Evolutionary conservation across 768 basidiomycete species (phyloP).

Genomic region (Solioccasus polychromus): DNA sequence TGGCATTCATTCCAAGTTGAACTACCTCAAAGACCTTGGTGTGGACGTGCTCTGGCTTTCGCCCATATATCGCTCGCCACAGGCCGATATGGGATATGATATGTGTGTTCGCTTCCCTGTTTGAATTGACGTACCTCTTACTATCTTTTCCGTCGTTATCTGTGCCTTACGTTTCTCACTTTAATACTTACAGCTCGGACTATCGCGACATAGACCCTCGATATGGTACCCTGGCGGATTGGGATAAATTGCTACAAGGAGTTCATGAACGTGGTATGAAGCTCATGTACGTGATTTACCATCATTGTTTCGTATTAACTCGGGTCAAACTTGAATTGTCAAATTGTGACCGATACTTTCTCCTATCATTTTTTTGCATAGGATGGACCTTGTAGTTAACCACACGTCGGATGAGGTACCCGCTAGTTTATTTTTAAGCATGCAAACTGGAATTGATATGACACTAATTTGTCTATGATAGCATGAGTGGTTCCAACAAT

Average conservation of each 20-base stretch:
- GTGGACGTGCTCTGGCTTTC: slow-evolving; percentile 65
- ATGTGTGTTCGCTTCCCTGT: slow-evolving; percentile 40
- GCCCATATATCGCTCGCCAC: slow-evolving; percentile 60
- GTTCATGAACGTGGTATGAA: slow-evolving; percentile 67
- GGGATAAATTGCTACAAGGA: slow-evolving; percentile 51
- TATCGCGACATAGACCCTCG: slow-evolving; percentile 61
- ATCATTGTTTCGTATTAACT: too few relatives aligned
- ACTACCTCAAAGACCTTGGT: slow-evolving; percentile 67
- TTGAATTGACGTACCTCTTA: background rate
- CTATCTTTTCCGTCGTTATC: background rate
- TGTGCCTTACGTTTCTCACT: slow-evolving; percentile 3
- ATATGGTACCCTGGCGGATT: slow-evolving; percentile 63
- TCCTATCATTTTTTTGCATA: slow-evolving; percentile 30
- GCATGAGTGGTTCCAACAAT: slow-evolving; percentile 72
- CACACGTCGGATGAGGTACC: slow-evolving; percentile 65
- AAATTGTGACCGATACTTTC: too few relatives aligned
- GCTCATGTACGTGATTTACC: slow-evolving; percentile 51
- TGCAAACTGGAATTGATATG: too few relatives aligned
- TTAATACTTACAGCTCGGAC: slow-evolving; percentile 46
- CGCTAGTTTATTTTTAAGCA: too few relatives aligned
- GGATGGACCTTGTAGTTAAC: slow-evolving; percentile 78
- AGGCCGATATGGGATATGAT: slow-evolving; percentile 74
- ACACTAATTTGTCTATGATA: too few relatives aligned
- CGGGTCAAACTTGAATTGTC: too few relatives aligned
- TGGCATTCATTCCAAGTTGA: slow-evolving; percentile 61